phyloP scores from a whole-genome alignment of 148 eudicot genomes.

The Simmondsia chinensis region DNA sequence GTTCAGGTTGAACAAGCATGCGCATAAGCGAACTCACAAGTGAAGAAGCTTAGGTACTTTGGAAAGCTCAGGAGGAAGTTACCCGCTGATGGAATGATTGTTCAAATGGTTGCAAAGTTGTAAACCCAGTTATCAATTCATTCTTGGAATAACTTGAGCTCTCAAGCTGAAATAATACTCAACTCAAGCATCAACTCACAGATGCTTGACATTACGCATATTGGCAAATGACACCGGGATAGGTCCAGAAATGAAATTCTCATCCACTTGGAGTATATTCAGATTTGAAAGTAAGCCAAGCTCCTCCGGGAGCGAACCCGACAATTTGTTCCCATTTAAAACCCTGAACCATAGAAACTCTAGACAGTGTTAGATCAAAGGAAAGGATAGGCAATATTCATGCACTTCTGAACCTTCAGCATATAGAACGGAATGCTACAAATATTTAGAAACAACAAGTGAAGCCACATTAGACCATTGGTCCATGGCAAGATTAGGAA shows the following conservation, averaged over 20 bases:
- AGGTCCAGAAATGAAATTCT: constrained; percentile 64
- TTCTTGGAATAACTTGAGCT: background rate
- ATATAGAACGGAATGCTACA: background rate
- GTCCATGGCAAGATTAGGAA: no score
- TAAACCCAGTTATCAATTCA: background rate
- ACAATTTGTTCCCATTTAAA: constrained; percentile 72
- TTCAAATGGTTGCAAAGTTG: constrained; percentile 48
- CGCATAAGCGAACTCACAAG: constrained; percentile 47
- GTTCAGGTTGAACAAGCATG: constrained; percentile 1
- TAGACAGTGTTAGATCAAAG: constrained; percentile 1
- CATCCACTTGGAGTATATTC: constrained; percentile 64
- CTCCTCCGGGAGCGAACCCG: constrained; percentile 69
- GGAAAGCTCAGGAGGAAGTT: constrained; percentile 64
- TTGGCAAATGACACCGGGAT: constrained; percentile 69
- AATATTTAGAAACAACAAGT: background rate
- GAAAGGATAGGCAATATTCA: background rate
- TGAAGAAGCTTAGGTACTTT: constrained; percentile 50
- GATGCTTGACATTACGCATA: constrained; percentile 42
- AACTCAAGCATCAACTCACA: constrained; percentile 40
- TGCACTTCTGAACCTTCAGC: background rate
- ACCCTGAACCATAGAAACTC: constrained; percentile 39
- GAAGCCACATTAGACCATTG: no score
- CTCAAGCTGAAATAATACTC: background rate
- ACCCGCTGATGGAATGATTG: constrained; percentile 81
- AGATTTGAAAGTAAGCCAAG: constrained; percentile 58